phyloP scores from a whole-genome alignment of 192 early-diverging fungal genomes.

The Gonapodya prolifera region DNA sequence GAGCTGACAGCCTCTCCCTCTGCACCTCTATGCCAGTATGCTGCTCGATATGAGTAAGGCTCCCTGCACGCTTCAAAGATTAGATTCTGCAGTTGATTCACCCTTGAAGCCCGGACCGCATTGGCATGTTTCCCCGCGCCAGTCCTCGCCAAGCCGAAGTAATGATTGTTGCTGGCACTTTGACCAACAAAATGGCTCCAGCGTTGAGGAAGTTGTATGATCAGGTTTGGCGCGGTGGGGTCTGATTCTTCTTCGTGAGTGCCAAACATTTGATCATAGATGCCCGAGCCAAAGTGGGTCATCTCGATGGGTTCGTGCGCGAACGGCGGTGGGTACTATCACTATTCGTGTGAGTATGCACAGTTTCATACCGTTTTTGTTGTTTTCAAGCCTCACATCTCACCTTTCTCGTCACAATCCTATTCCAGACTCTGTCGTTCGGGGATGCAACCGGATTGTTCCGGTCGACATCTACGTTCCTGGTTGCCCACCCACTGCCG shows the following conservation, averaged over 20 bases:
- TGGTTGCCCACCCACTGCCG: slow-evolving; percentile 96
- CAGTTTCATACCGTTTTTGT: background rate
- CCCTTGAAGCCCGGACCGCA: background rate
- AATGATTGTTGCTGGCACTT: slow-evolving; percentile 97
- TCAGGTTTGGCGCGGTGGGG: slow-evolving; percentile 45
- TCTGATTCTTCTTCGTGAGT: background rate
- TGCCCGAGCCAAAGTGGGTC: slow-evolving; percentile 98
- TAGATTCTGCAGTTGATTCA: too few relatives aligned
- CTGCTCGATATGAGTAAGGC: background rate
- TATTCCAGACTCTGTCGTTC: slow-evolving; percentile 28
- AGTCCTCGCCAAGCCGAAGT: slow-evolving; percentile 95
- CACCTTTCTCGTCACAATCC: background rate
- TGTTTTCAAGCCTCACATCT: too few relatives aligned
- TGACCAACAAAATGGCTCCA: slow-evolving; percentile 99
- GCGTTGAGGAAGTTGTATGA: slow-evolving; percentile 61
- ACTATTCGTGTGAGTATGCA: slow-evolving; percentile 75
- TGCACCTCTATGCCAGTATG: background rate
- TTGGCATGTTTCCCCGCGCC: slow-evolving; percentile 41
- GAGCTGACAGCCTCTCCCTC: background rate
- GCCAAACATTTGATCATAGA: slow-evolving; percentile 25
- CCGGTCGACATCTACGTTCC: slow-evolving; percentile 94
- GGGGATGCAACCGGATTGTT: slow-evolving; percentile 94
- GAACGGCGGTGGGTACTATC: slow-evolving; percentile 76
- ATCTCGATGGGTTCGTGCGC: slow-evolving; percentile 88
- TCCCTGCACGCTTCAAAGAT: too few relatives aligned